Conservation (phyloP, 2,329 filamentous ascomycete species). For the Penicillium glabrum region DNA sequence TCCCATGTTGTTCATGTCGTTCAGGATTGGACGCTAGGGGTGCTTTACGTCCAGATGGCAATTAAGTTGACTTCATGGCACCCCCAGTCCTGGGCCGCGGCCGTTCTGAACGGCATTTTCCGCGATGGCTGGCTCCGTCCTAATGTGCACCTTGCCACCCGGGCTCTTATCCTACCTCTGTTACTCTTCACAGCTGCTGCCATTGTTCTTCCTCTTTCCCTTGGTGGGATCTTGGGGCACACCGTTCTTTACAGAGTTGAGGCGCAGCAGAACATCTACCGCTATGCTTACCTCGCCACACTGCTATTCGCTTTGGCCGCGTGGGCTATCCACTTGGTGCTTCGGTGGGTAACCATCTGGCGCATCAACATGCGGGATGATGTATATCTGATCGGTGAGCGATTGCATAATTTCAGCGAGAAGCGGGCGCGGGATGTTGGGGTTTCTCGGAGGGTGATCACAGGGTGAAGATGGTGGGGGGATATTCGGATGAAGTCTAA, state of each 20-base stretch:
- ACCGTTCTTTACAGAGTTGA: slow-evolving; percentile 36
- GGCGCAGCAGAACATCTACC: slow-evolving; percentile 51
- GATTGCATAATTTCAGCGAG: slow-evolving; percentile 90
- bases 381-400: slow-evolving; percentile 91
- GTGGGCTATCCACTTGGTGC: slow-evolving; percentile 38
- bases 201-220: slow-evolving; percentile 62
- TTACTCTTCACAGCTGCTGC: slow-evolving; percentile 61
- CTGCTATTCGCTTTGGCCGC: slow-evolving; percentile 55
- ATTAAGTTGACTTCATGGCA: slow-evolving; percentile 68
- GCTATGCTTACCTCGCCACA: slow-evolving; percentile 72
- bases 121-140: slow-evolving; percentile 76
- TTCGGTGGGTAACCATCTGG: slow-evolving; percentile 69
- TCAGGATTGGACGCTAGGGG: slow-evolving; percentile 89
- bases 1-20: slow-evolving; percentile 69
- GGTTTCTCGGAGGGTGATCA: slow-evolving; percentile 39
- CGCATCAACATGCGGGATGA: slow-evolving; percentile 83
- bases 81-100: slow-evolving; percentile 68
- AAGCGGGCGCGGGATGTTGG: slow-evolving; percentile 41
- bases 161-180: slow-evolving; percentile 80
- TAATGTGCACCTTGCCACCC: slow-evolving; percentile 74
- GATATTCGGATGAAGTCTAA: background rate
- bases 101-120: slow-evolving; percentile 72
- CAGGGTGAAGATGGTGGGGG: slow-evolving; percentile 6
- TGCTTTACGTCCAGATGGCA: slow-evolving; percentile 83
- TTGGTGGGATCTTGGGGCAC: slow-evolving; percentile 56